phyloP scores from a whole-genome alignment of 148 eudicot species.

The Talinum fruticosum region DNA sequence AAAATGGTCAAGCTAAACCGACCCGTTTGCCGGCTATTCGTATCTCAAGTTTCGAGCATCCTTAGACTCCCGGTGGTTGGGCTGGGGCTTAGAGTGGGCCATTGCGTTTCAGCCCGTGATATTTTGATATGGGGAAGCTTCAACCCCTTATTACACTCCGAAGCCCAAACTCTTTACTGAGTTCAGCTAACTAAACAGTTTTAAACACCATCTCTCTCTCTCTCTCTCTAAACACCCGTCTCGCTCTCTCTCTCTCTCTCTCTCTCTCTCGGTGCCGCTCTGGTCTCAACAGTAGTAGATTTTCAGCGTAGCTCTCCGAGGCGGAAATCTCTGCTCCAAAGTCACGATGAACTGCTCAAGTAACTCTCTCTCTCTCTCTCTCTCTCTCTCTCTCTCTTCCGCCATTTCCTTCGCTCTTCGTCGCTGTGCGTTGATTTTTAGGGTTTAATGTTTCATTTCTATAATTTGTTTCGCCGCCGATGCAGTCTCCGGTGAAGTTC shows the following conservation, averaged over 20 bases:
- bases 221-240: background rate
- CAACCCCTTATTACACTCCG: too few relatives aligned
- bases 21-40: too few relatives aligned
- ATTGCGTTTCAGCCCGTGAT: background rate
- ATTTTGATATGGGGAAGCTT: too few relatives aligned
- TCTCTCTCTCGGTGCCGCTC: background rate
- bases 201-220: background rate
- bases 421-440: background rate
- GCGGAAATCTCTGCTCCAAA: background rate
- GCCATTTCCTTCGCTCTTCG: background rate
- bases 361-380: constrained; percentile 1
- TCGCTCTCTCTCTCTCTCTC: background rate
- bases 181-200: background rate
- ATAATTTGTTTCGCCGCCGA: background rate
- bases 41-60: too few relatives aligned
- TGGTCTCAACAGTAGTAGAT: background rate
- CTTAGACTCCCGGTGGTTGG: too few relatives aligned
- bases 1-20: too few relatives aligned
- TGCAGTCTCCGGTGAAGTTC: constrained; percentile 44
- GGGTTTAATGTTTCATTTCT: background rate
- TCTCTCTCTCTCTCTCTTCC: background rate
- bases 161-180: background rate
- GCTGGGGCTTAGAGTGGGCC: background rate
- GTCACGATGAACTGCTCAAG: background rate
- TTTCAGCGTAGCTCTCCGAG: background rate